A percentile compares a stretch with the other conserved stretches of the same genome.
Conservation (phyloP, 371 early-diverging fungal genomes). For the Funneliformis caledonium region DNA sequence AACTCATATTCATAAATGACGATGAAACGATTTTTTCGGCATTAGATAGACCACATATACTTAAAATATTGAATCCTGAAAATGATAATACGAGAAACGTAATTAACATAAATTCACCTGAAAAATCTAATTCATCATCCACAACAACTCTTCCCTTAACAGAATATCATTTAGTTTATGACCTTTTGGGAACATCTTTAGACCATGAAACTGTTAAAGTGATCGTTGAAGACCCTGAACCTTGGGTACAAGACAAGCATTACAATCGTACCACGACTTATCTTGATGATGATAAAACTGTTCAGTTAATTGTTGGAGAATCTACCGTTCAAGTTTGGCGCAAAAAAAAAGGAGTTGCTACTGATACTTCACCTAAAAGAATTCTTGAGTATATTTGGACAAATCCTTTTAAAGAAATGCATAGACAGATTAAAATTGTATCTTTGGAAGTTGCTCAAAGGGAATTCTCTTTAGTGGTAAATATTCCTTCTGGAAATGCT, state of each 20-base stretch:
- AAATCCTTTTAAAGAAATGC: too few species aligned
- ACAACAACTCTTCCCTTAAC: neutral
- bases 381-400: too few species aligned
- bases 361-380: too few species aligned
- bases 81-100: neutral
- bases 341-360: neutral
- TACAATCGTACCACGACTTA: neutral
- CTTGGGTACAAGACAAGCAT: neutral
- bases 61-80: neutral
- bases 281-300: neutral
- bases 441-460: neutral
- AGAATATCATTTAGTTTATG: neutral
- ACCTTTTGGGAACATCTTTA: neutral
- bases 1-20: neutral
- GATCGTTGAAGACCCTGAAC: neutral
- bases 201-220: neutral
- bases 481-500: neutral
- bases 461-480: neutral
- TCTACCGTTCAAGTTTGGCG: conserved; percentile 2
- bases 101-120: neutral
- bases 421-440: neutral
- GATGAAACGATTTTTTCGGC: neutral
- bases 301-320: neutral
- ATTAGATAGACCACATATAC: neutral
- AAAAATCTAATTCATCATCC: neutral